A percentile compares a stretch with the other conserved stretches of the same genome.
Evolutionary conservation across 2,329 filamentous ascomycete genomes (phyloP).

Genomic region (Penicillium sp.): DNA sequence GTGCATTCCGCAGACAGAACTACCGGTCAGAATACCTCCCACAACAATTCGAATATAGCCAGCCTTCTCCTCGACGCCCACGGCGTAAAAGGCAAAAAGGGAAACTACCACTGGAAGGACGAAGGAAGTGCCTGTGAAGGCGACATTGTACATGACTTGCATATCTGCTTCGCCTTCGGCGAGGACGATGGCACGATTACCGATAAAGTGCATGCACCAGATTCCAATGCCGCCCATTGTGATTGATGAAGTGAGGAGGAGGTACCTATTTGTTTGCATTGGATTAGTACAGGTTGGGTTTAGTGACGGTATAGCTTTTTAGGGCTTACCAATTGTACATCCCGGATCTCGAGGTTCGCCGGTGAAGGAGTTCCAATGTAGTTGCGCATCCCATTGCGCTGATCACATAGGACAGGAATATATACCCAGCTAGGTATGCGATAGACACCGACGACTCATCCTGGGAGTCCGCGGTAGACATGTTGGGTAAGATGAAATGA

Average conservation of each 20-base stretch:
- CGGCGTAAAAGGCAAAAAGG: conserved; percentile 67
- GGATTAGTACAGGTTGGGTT: background rate
- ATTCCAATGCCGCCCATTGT: conserved; percentile 73
- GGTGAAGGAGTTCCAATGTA: conserved; percentile 77
- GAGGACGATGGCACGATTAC: conserved; percentile 74
- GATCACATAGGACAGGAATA: conserved; percentile 66
- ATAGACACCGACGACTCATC: conserved; percentile 16
- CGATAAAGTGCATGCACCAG: conserved; percentile 82
- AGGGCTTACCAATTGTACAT: conserved; percentile 64
- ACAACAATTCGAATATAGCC: conserved; percentile 59
- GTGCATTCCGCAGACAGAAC: conserved; percentile 80
- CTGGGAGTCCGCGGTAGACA: conserved; percentile 18
- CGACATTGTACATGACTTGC: conserved; percentile 71
- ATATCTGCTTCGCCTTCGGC: conserved; percentile 60
- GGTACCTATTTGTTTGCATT: conserved; percentile 47
- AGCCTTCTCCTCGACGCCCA: conserved; percentile 60
- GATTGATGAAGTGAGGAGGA: conserved; percentile 63
- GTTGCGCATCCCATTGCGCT: conserved; percentile 75
- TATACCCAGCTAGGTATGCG: conserved; percentile 57
- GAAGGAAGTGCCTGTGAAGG: conserved; percentile 73
- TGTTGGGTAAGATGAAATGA: conserved; percentile 10
- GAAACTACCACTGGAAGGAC: conserved; percentile 76
- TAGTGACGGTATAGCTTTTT: background rate
- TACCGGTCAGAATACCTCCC: conserved; percentile 69
- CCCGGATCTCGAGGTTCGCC: conserved; percentile 68